phyloP scores from a whole-genome alignment of 805 yeast genomes.

The Kluyveromyces lactis region DNA sequence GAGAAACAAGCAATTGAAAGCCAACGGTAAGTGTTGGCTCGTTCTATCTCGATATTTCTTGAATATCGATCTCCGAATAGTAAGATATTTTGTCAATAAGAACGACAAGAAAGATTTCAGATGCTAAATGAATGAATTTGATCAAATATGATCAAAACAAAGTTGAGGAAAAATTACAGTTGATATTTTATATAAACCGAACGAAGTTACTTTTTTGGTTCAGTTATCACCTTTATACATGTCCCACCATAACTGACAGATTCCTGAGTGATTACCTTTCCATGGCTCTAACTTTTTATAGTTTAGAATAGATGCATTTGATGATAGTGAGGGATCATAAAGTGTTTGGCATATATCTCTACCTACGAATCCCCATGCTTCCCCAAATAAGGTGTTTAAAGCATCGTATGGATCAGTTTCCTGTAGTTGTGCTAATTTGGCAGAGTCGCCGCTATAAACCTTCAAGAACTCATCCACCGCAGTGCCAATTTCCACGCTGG shows the following conservation, averaged over 20 bases:
- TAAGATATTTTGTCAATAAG: too few relatives aligned
- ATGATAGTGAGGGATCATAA: not conserved
- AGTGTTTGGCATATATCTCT: constrained; percentile 6
- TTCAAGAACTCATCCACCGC: constrained; percentile 28
- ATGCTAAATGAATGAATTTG: too few relatives aligned
- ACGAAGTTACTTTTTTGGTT: too few relatives aligned
- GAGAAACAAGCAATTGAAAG: too few relatives aligned
- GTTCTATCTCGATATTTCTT: too few relatives aligned
- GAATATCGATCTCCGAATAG: too few relatives aligned
- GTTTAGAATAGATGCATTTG: constrained; percentile 12
- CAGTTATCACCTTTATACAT: not conserved
- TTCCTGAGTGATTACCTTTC: constrained; percentile 8
- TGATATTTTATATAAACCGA: too few relatives aligned
- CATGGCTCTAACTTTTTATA: constrained; percentile 20
- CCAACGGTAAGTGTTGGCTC: too few relatives aligned
- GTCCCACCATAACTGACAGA: constrained; percentile 1
- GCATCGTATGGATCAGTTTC: constrained; percentile 15
- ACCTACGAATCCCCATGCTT: constrained; percentile 23
- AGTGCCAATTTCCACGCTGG: constrained; percentile 24
- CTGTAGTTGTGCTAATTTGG: constrained; percentile 11
- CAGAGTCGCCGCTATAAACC: constrained; percentile 17
- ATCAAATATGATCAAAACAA: too few relatives aligned
- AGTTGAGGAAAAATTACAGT: too few relatives aligned
- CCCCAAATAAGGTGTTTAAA: constrained; percentile 22
- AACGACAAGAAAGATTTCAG: too few relatives aligned